Conservation (phyloP, 371 early-diverging fungal species). For the Batrachochytrium dendrobatidis region DNA sequence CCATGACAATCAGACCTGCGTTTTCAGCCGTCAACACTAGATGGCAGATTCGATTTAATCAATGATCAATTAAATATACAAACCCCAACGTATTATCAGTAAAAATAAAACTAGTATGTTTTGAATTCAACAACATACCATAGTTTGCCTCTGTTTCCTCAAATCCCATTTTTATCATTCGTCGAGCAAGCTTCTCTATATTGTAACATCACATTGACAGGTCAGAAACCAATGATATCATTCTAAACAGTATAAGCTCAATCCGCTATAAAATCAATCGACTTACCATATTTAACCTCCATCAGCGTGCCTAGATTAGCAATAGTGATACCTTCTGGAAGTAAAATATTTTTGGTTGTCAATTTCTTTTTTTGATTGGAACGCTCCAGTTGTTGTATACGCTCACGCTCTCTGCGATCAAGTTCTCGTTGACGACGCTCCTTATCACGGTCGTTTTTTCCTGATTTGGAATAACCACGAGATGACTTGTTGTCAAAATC, state of each 20-base stretch:
- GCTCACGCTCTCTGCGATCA: conserved; percentile 1
- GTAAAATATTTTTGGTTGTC: conserved; percentile 51
- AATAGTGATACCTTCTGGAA: conserved; percentile 78
- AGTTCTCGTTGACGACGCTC: conserved; percentile 11
- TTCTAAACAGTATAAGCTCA: background rate
- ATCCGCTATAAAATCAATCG: background rate
- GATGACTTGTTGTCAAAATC: too few species aligned
- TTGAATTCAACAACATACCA: conserved; percentile 19
- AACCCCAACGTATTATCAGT: background rate
- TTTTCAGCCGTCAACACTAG: conserved; percentile 73
- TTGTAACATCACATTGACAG: conserved; percentile 1
- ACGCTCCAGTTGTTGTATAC: conserved; percentile 14
- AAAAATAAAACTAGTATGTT: background rate
- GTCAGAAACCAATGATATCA: conserved; percentile 1
- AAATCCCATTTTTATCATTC: conserved; percentile 69
- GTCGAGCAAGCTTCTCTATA: conserved; percentile 53
- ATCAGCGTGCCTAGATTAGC: conserved; percentile 71
- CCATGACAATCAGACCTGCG: conserved; percentile 77
- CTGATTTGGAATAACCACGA: too few species aligned
- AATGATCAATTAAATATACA: too few species aligned
- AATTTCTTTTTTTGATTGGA: conserved; percentile 5
- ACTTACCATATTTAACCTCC: conserved; percentile 56
- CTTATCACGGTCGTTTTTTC: conserved; percentile 2
- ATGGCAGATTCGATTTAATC: background rate
- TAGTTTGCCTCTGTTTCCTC: conserved; percentile 52